Conservation (phyloP, 345 rosid genomes). For the Diplotaxis tenuifolia region DNA sequence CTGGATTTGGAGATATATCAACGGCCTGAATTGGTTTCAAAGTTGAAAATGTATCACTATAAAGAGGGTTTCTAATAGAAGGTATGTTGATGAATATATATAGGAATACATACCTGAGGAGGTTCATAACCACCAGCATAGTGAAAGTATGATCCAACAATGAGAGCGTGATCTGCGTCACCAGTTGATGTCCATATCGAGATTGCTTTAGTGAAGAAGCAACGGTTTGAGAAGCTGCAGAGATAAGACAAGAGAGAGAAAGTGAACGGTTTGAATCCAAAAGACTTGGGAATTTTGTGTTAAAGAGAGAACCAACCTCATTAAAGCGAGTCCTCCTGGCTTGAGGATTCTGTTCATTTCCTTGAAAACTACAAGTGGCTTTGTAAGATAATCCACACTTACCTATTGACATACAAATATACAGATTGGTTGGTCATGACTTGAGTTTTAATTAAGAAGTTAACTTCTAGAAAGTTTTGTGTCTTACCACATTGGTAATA, state of each 20-base stretch:
- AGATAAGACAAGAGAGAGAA: slow-evolving; percentile 4
- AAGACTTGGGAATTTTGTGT: neutral
- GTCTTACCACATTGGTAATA: slow-evolving; percentile 80
- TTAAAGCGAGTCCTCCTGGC: slow-evolving; percentile 78
- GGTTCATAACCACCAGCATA: slow-evolving; percentile 88
- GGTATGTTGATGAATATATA: neutral
- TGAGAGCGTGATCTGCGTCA: slow-evolving; percentile 77
- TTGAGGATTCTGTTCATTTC: slow-evolving; percentile 78
- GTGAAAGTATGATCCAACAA: slow-evolving; percentile 86
- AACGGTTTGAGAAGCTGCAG: slow-evolving; percentile 79
- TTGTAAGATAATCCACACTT: slow-evolving; percentile 83
- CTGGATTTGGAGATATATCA: slow-evolving; percentile 89
- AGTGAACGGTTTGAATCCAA: neutral
- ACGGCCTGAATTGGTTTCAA: slow-evolving; percentile 59
- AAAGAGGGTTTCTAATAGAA: neutral
- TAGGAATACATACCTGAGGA: slow-evolving; percentile 57
- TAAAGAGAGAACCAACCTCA: slow-evolving; percentile 66
- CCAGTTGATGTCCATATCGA: slow-evolving; percentile 94
- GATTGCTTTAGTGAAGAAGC: slow-evolving; percentile 90
- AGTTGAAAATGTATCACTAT: neutral
- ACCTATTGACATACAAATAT: slow-evolving; percentile 49
- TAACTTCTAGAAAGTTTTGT: neutral
- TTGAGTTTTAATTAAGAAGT: neutral
- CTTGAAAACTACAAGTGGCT: slow-evolving; percentile 76
- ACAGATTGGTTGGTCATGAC: neutral